Base-by-base conservation (phyloP, 108 stramenopile species). In the Nitzschia sp. region DNA sequence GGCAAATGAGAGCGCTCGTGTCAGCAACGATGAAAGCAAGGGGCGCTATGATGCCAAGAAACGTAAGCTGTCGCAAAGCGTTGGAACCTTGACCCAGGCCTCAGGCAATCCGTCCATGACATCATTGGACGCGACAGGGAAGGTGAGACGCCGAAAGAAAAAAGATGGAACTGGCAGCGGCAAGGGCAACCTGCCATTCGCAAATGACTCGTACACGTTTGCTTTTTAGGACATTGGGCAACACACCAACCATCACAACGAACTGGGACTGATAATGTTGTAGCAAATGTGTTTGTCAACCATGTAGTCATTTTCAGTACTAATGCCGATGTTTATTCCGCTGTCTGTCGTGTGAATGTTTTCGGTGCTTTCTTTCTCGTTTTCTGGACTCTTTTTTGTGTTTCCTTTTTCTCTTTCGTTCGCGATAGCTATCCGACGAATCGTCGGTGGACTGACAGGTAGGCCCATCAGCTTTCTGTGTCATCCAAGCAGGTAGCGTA, bases 401-500 rank as follows among this genome's bases (percentile, higher is more conserved):
- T 48, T 59, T 61, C 65, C 73, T 67, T 25, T 72, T 70, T 40
- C 25, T 72, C 55, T 72, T 60, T 10, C 57, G 10, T 8, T 41
- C 17, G 10, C 43, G 41, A 5, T 46, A 19, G 14, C 39, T 64
- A 42, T 71, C 61, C 11, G 21, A 29, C 14, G 44, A 12, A 39
- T 70, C 66, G 52, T 63, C 59, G 19, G 24, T 26, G n/a, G 57
- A 41, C 10, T 24, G 42, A 3, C 59, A 54, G 12, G 65, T 50
- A 20, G 61, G 61, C 7, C 63, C 63, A 34, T 39, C 66, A 10
- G 19, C 2, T 24, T 24, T 20, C 24, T 63, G 51, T 8, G 74
- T 63, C 76, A 81, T 73, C 80, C 76, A 77, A 34, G 76, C 75
- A 0, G 76, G 76, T 21, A 74, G 22, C 10, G 76, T 69, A 14